Base-by-base conservation (phyloP, 306 rosid genomes). In the Ammopiptanthus mongolicus region DNA sequence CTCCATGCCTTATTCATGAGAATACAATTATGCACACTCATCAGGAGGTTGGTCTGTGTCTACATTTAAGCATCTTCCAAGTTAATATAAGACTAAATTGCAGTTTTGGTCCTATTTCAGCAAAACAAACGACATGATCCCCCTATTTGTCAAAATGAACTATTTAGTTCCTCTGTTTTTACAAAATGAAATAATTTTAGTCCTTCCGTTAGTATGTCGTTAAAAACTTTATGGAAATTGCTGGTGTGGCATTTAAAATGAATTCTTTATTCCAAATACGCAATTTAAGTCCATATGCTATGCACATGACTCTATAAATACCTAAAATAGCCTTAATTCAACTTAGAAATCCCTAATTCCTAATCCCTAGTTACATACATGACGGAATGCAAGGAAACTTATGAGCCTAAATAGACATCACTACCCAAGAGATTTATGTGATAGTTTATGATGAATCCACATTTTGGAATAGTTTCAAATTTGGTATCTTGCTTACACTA, bases 51-150 rank as follows among this genome's bases (percentile, higher is more conserved):
- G 56, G 59, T 25, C 47, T 34, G 1, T 14, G 42, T 60, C 65
- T 53, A 70, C 28, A 78, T 67, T 41, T 36, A 47, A 36, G 67
- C 14, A 65, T 71, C 46, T 72, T 59, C 51, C 37, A 84, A 19
- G 71, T 53, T 74, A 17, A 64, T 9, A 65, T 12, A 31, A 33
- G 17, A 14, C 50, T 3, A 0, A 44, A 44, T 44, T 44, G 50
- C 17, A 44, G 6, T 12, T 13, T 3, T 44, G 5, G 6, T 44
- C 50, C 50, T 12, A 44, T 44, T 44, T 44, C 1, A 44, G 15
- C 17, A 44, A 44, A 44, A 44, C 13, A 1, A 12, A 13, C 13
- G 0, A 44, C 11, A 12, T 11, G 50, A 44, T 41, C 42, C 0
- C 15, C 50, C 0, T 10, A 41, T 41, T 41, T 41, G 1, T 2